Conservation (phyloP, 2,329 filamentous ascomycete species). For the Fusarium anthophilum region DNA sequence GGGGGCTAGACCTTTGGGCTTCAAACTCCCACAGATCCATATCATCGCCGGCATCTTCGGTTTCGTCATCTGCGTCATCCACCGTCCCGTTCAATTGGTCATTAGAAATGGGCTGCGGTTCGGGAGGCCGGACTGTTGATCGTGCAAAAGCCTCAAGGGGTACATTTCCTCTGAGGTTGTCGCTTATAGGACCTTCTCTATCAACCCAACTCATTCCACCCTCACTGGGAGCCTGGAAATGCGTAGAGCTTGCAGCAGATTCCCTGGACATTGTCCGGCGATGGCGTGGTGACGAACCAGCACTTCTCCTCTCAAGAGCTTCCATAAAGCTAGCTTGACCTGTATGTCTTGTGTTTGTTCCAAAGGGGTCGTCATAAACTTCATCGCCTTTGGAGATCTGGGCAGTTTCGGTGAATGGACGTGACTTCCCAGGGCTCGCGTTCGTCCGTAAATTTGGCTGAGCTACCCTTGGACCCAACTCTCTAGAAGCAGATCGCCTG, state of each 20-base stretch:
- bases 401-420: slow-evolving; percentile 11
- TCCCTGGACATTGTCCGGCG: slow-evolving; percentile 31
- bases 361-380: slow-evolving; percentile 45
- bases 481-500: slow-evolving; percentile 51
- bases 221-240: slow-evolving; percentile 45
- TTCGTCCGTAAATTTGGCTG: slow-evolving; percentile 40
- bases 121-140: not conserved
- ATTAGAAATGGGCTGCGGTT: not conserved
- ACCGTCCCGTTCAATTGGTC: slow-evolving; percentile 23
- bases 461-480: slow-evolving; percentile 45
- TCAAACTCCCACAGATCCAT: slow-evolving; percentile 68
- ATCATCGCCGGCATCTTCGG: slow-evolving; percentile 50
- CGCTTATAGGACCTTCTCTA: slow-evolving; percentile 50
- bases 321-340: slow-evolving; percentile 48
- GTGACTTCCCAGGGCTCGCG: slow-evolving; percentile 44
- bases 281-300: slow-evolving; percentile 20
- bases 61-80: slow-evolving; percentile 29
- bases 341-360: slow-evolving; percentile 35
- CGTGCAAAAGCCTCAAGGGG: slow-evolving; percentile 44
- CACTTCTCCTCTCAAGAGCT: slow-evolving; percentile 43
- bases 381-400: slow-evolving; percentile 22
- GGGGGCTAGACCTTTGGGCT: slow-evolving; percentile 58
- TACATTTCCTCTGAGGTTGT: slow-evolving; percentile 48
- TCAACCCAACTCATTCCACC: slow-evolving; percentile 58
- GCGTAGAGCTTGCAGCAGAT: slow-evolving; percentile 48